Conservation (phyloP, 768 basidiomycete genomes). For the Mycena olivaceomarginata region DNA sequence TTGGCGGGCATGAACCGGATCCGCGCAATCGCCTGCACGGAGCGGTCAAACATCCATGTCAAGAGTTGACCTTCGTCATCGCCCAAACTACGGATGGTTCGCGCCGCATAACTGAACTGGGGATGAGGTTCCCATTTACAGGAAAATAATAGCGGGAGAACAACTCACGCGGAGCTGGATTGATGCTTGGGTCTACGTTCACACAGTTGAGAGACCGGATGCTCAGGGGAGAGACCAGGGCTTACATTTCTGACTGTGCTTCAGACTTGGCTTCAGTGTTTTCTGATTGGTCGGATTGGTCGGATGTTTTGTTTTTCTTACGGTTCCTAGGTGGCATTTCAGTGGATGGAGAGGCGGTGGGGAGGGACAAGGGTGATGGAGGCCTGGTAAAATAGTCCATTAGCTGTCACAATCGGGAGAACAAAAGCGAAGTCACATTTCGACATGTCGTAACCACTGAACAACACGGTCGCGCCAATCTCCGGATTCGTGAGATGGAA, state of each 20-base stretch:
- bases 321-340: background rate
- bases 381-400: background rate
- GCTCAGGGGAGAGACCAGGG: background rate
- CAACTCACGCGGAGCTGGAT: background rate
- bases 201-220: background rate
- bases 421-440: constrained; percentile 1
- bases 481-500: background rate
- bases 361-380: background rate
- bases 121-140: background rate
- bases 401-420: background rate
- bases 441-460: background rate
- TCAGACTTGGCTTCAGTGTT: background rate
- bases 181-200: background rate
- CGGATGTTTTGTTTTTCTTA: background rate
- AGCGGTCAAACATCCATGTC: background rate
- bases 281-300: background rate
- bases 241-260: background rate
- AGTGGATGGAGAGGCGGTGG: background rate
- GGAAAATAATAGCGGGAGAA: background rate
- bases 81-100: background rate
- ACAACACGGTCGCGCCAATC: background rate
- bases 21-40: no score
- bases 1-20: no score
- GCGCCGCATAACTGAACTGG: background rate
- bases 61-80: background rate